Evolutionary conservation across 169 alveolate species (phyloP).

Genomic region (Toxoplasma gondii): DNA sequence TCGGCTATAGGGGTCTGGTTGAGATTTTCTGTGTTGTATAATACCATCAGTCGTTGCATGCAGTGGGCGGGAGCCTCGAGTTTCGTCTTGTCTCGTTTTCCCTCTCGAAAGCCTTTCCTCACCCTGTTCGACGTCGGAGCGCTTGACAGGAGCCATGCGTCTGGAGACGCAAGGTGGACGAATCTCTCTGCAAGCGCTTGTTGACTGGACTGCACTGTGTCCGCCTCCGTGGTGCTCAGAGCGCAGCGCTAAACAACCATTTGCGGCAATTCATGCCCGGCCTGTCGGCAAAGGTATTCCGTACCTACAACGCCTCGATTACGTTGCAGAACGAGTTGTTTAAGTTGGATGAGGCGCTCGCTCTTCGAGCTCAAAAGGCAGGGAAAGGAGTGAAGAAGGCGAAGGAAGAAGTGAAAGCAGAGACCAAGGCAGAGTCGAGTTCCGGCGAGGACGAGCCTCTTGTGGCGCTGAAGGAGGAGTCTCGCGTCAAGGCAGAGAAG

Average conservation of each 20-base stretch:
- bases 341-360: conserved; percentile 65
- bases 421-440: not conserved
- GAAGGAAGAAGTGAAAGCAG: conserved; percentile 14
- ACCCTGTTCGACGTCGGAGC: too few relatives aligned
- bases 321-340: conserved; percentile 93
- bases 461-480: not conserved
- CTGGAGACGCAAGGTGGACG: too few relatives aligned
- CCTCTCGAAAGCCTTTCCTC: not conserved
- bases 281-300: conserved; percentile 98
- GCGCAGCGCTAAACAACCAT: conserved; percentile 93
- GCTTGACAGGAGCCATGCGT: too few relatives aligned
- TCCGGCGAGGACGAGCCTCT: conserved; percentile 38
- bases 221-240: conserved; percentile 24
- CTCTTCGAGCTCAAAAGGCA: not conserved
- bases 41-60: too few relatives aligned
- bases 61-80: not conserved
- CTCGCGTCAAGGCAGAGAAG: not conserved
- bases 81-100: not conserved
- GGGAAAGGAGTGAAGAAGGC: not conserved
- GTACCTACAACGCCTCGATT: conserved; percentile 99
- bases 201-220: too few relatives aligned
- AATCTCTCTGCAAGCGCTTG: too few relatives aligned
- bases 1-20: too few relatives aligned
- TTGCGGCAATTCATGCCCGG: conserved; percentile 97
- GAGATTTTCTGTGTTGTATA: too few relatives aligned